Base-by-base conservation (phyloP, 2,329 filamentous ascomycete genomes). In the Epichloe sibirici region DNA sequence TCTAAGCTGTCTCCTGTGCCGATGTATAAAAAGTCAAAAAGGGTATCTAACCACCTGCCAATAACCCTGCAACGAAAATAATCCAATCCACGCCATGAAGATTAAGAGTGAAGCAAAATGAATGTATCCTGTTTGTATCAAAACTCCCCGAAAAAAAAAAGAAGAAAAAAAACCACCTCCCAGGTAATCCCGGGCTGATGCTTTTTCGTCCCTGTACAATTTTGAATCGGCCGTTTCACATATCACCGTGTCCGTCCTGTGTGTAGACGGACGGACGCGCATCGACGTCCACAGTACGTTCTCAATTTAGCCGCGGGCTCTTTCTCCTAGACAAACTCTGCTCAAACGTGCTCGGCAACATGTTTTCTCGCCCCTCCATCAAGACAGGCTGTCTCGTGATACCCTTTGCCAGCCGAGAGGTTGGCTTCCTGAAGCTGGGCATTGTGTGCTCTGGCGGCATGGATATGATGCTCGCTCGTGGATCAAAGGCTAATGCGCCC, bases 331-430 rank as follows among this genome's bases (percentile, higher is more conserved):
- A 66, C 31, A 69, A 56, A 49, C 74, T 73, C 62, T 75, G 68
- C 21, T 70, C 67, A 56, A 76, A 71, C n/a, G 69, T 66, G 48
- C 65, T 56, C 7, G 69, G 69, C 39, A 74, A 72, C 53, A 76
- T 55, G 54, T 81, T 81, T 64, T 81, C 77, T 44, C 74, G 65
- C 6, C 76, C 77, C 47, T 77, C 74, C 0, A 63, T 63, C 44
- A 66, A 55, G 35, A 65, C 55, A 13, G 62, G 59, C 40, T 49
- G 57, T 45, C 57, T 60, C 58, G 65, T 67, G 56, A 52, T 15
- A 17, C 66, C 68, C 51, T 66, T 69, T 65, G 7, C 63, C 61
- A 54, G 63, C 68, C 53, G 66, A 55, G 53, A 65, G 62, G 9
- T 42, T 34, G 48, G 64, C 52, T 72, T 73, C 69, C 77, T 79